phyloP scores from a whole-genome alignment of 176 grass and related monocot genomes.

The Triticum turgidum region DNA sequence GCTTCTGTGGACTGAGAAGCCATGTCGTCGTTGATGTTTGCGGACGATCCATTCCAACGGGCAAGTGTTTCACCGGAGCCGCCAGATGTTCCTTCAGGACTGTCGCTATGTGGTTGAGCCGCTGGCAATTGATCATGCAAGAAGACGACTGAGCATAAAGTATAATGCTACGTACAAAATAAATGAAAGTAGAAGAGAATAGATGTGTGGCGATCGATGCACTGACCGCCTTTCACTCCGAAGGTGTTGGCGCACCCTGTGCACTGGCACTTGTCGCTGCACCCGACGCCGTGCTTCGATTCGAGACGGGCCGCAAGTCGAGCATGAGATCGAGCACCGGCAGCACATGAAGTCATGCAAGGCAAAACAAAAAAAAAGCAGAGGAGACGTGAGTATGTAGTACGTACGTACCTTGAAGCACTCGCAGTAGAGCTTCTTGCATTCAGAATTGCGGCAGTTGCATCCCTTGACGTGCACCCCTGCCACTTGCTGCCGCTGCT shows the following conservation, averaged over 20 bases:
- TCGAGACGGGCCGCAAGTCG: not conserved
- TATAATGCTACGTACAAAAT: not conserved
- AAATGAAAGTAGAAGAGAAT: not conserved
- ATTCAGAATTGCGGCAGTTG: slow-evolving; percentile 25
- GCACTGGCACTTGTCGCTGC: slow-evolving; percentile 27
- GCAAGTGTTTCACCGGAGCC: not conserved
- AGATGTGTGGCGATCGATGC: not conserved
- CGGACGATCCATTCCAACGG: not conserved
- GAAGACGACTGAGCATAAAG: not conserved
- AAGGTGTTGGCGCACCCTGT: slow-evolving; percentile 1
- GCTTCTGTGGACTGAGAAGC: not conserved
- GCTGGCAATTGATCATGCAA: not conserved
- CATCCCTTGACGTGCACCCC: slow-evolving; percentile 20
- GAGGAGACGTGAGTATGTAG: not conserved
- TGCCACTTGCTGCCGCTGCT: not conserved
- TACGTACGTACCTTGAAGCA: slow-evolving; percentile 47
- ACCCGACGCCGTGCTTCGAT: slow-evolving; percentile 20
- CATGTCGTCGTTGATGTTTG: not conserved
- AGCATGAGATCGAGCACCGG: not conserved
- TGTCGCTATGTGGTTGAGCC: not conserved
- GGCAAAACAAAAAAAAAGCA: not conserved
- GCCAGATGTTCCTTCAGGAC: not conserved
- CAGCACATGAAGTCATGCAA: not conserved
- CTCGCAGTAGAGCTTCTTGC: slow-evolving; percentile 34
- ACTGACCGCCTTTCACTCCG: not conserved